phyloP scores from a whole-genome alignment of 2,329 filamentous ascomycete species.

The Ophiocordyceps robertsii region DNA sequence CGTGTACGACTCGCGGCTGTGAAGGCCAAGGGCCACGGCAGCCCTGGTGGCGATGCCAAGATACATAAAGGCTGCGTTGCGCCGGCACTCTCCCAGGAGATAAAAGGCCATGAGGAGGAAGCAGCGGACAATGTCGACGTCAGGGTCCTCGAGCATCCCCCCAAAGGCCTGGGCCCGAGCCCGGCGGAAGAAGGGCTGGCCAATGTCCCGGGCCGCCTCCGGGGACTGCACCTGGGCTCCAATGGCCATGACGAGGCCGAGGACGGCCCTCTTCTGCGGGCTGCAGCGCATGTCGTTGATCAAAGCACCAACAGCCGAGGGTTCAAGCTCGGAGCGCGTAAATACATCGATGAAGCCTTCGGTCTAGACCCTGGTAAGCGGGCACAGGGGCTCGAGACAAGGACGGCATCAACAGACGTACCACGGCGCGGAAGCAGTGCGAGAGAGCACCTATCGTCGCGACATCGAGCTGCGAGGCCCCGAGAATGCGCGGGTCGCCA shows the following conservation, averaged over 20 bases:
- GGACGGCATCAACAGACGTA: not conserved
- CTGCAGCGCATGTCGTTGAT: not conserved
- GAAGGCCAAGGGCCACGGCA: slow-evolving; percentile 42
- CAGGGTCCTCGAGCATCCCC: slow-evolving; percentile 39
- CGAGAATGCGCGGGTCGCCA: slow-evolving; percentile 1
- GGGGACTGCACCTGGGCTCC: slow-evolving; percentile 31
- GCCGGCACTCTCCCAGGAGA: slow-evolving; percentile 42
- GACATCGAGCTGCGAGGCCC: slow-evolving; percentile 5
- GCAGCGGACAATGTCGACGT: slow-evolving; percentile 33
- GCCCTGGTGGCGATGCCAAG: slow-evolving; percentile 44
- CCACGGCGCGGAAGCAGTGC: slow-evolving; percentile 9
- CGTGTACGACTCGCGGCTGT: slow-evolving; percentile 21
- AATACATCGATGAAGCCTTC: slow-evolving; percentile 21
- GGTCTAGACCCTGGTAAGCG: slow-evolving; percentile 10
- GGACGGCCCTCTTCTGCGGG: slow-evolving; percentile 3
- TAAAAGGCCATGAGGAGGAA: slow-evolving; percentile 47
- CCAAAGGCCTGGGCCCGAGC: slow-evolving; percentile 34
- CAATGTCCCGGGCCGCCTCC: slow-evolving; percentile 13
- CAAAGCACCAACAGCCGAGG: not conserved
- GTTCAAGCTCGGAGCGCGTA: slow-evolving; percentile 13
- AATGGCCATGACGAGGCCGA: slow-evolving; percentile 35
- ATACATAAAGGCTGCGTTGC: slow-evolving; percentile 51
- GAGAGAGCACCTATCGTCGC: slow-evolving; percentile 6
- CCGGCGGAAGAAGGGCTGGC: slow-evolving; percentile 28
- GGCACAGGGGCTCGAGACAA: too few relatives aligned